Base-by-base conservation (phyloP, 2,329 filamentous ascomycete species). In the Akanthomyces dipterigenus region DNA sequence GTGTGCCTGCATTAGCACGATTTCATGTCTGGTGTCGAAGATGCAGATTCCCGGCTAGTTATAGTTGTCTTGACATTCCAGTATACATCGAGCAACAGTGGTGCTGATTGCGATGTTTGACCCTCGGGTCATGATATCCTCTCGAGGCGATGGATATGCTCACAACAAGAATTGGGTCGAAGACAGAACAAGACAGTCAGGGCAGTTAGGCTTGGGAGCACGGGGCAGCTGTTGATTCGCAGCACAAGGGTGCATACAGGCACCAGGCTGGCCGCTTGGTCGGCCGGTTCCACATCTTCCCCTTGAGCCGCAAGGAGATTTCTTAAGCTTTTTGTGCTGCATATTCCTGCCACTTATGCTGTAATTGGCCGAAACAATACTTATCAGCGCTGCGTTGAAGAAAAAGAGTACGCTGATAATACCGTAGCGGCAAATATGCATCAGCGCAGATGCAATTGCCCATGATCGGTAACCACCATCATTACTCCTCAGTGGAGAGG, bases 401-500 rank as follows among this genome's bases (percentile, higher is more conserved):
- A 38, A 18, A 50, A 24, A 14, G 46, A 14, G n/a, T 24, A 18
- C 14, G 3, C 40, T 16, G 28, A 28, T 6, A 55, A 22, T 36
- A 43, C 38, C 53, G 9, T 55, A 43, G 22, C 26, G 22, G 12
- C 38, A n/a, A 38, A 8, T 11, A 31, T 45, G 36, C 18, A 31
- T 31, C 53, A 26, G n/a, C 9, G 34, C 8, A 56, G 28, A 36
- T 46, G 54, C 12, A 31, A 31, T 20, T 31, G 53, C 24, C 9
- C 34, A 48, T 53, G 48, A 60, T 58, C 45, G 55, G 45, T 46
- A 57, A 11, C 8, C 36, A 38, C 14, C 20, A 16, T n/a, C 31
- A 49, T 34, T 51, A 36, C 36, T 53, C 56, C 46, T 53, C 36
- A 45, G 56, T 60, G 56, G 48, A 24, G 56, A 51, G 48, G 24